Percentiles rank a stretch among this genome's conserved stretches.
Evolutionary conservation across 352 stramenopile genomes (phyloP).

Genomic region (Phytophthora boehmeriae): DNA sequence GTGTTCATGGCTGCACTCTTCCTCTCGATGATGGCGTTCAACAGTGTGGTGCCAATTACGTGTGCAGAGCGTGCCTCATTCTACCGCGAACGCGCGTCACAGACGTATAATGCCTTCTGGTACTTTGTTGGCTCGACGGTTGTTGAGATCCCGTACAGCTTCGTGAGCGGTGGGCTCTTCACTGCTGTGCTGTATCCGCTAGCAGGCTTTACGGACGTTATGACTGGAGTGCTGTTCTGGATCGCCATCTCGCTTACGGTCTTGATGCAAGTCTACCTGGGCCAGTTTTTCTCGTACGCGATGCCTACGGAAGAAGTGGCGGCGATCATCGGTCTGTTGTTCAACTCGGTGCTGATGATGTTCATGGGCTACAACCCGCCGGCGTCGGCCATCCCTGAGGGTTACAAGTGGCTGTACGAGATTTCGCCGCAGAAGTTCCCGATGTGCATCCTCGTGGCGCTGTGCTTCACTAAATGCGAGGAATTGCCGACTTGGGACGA

Average conservation of each 20-base stretch:
- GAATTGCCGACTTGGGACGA: conserved; percentile 3
- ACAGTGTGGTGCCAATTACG: conserved; percentile 69
- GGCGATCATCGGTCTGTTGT: conserved; percentile 39
- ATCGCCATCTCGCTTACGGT: conserved; percentile 15
- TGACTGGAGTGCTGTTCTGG: conserved; percentile 11
- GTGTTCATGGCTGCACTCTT: conserved; percentile 75
- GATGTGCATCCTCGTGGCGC: conserved; percentile 17
- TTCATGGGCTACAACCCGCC: conserved; percentile 36
- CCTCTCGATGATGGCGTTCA: conserved; percentile 47
- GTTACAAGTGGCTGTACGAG: conserved; percentile 7
- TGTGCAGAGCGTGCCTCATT: conserved; percentile 74
- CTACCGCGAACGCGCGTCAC: conserved; percentile 77
- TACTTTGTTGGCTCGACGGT: conserved; percentile 56
- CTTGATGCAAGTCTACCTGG: conserved; percentile 24
- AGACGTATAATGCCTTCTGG: conserved; percentile 70
- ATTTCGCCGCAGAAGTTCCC: conserved; percentile 19
- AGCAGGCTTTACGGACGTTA: conserved; percentile 18
- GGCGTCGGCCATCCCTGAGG: conserved; percentile 28
- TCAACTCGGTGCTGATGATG: conserved; percentile 14
- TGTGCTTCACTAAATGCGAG: neutral
- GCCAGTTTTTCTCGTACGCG: conserved; percentile 18
- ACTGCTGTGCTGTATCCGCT: conserved; percentile 25
- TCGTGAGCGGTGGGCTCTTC: conserved; percentile 20
- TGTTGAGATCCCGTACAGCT: conserved; percentile 52
- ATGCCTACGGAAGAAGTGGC: conserved; percentile 15